Conservation (phyloP, 2,329 filamentous ascomycete species). For the Fusarium sororula region DNA sequence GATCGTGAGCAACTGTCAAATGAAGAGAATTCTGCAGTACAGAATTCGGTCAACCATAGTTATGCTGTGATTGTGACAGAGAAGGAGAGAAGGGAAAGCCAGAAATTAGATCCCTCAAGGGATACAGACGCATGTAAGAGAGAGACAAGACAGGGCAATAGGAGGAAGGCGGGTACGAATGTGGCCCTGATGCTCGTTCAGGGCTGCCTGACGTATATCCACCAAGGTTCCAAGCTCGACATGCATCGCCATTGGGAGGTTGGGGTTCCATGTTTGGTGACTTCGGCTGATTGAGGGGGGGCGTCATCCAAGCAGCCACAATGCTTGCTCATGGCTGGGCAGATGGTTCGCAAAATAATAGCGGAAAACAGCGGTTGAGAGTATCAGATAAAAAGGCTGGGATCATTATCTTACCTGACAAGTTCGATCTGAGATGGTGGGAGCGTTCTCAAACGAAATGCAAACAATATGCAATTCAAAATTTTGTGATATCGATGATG, state of each 20-base stretch:
- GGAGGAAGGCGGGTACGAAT: background rate
- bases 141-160: background rate
- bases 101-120: background rate
- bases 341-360: background rate
- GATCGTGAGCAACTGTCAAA: background rate
- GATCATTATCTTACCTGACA: background rate
- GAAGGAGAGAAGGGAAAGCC: background rate
- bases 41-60: conserved; percentile 7
- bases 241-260: background rate
- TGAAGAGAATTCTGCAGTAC: background rate
- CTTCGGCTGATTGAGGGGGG: background rate
- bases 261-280: background rate
- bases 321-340: background rate
- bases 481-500: background rate
- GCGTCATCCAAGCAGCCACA: background rate
- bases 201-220: background rate
- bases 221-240: background rate
- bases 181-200: background rate
- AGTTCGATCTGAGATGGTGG: background rate
- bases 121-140: background rate
- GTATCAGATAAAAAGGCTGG: background rate
- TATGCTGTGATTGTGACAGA: background rate
- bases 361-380: background rate
- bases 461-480: background rate
- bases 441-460: background rate